Percentiles rank a stretch among this genome's conserved stretches.
These are phyloP conservation scores for Suillus alpinus DNA, from an alignment of 768 basidiomycete species.

Conservation along the genomic window DNA sequence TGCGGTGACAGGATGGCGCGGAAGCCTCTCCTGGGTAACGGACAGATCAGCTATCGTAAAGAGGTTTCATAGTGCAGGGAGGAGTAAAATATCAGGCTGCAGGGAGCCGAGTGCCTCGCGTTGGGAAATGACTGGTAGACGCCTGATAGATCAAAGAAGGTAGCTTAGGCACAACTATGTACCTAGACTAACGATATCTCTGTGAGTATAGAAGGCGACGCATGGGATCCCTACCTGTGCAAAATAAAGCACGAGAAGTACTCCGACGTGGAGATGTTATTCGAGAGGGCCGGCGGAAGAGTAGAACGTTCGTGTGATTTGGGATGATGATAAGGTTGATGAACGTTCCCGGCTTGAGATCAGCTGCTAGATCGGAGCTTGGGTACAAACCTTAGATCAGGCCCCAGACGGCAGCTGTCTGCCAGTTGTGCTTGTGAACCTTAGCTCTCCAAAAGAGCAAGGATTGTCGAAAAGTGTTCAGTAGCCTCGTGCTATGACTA, in stretches of 20 bases:
- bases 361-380: slow-evolving; percentile 30
- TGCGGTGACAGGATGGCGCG: slow-evolving; percentile 12
- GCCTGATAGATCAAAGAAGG: neutral
- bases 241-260: slow-evolving; percentile 28
- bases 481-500: slow-evolving; percentile 26
- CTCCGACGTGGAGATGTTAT: slow-evolving; percentile 19
- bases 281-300: slow-evolving; percentile 7
- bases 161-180: neutral
- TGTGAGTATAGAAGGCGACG: slow-evolving; percentile 28
- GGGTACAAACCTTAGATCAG: slow-evolving; percentile 30
- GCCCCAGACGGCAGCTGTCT: neutral
- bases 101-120: slow-evolving; percentile 6
- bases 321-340: neutral
- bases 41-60: slow-evolving; percentile 10
- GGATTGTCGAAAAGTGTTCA: slow-evolving; percentile 5
- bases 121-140: neutral
- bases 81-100: slow-evolving; percentile 8
- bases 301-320: neutral
- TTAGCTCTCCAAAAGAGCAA: slow-evolving; percentile 1
- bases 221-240: slow-evolving; percentile 14
- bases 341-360: slow-evolving; percentile 14
- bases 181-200: slow-evolving; percentile 6
- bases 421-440: neutral
- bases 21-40: slow-evolving; percentile 2
- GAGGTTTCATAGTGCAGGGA: slow-evolving; percentile 11